These are phyloP conservation scores for Lecanicillium sp. DNA, from an alignment of 2,329 filamentous ascomycete genomes.

Conservation along the genomic window DNA sequence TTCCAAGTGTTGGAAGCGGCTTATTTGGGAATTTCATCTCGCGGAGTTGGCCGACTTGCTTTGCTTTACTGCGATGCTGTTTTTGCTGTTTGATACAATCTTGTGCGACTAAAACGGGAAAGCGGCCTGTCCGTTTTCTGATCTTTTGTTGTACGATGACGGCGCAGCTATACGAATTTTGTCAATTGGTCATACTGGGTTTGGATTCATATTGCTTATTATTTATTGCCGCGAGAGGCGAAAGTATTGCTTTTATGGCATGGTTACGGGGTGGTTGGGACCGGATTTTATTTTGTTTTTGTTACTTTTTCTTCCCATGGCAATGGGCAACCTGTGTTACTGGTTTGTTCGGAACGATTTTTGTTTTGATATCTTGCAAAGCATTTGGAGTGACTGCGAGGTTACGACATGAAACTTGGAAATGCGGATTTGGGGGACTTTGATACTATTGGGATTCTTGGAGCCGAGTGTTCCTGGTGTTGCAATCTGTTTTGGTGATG, in stretches of 20 bases:
- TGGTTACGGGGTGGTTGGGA: slow-evolving; percentile 5
- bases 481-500: slow-evolving; percentile 6
- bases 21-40: slow-evolving; percentile 19
- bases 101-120: slow-evolving; percentile 22
- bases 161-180: slow-evolving; percentile 8
- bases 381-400: slow-evolving; percentile 21
- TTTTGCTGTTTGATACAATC: slow-evolving; percentile 10
- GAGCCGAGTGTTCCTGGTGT: slow-evolving; percentile 7
- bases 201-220: slow-evolving; percentile 8
- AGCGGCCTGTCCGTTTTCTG: slow-evolving; percentile 19
- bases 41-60: slow-evolving; percentile 28
- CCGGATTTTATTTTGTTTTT: slow-evolving; percentile 5
- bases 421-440: slow-evolving; percentile 6
- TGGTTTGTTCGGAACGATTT: slow-evolving; percentile 12
- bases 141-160: slow-evolving; percentile 10
- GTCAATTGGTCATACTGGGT: slow-evolving; percentile 6
- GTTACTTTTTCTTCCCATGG: slow-evolving; percentile 2
- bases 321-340: slow-evolving; percentile 13
- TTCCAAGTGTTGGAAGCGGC: slow-evolving; percentile 20
- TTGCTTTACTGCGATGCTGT: slow-evolving; percentile 8
- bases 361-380: slow-evolving; percentile 18
- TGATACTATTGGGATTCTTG: slow-evolving; percentile 7
- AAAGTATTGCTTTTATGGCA: slow-evolving; percentile 8
- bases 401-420: slow-evolving; percentile 9
- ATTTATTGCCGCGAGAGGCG: slow-evolving; percentile 9